Evolutionary conservation across 768 basidiomycete species (phyloP).

Genomic region (Psilocybe cubensis): DNA sequence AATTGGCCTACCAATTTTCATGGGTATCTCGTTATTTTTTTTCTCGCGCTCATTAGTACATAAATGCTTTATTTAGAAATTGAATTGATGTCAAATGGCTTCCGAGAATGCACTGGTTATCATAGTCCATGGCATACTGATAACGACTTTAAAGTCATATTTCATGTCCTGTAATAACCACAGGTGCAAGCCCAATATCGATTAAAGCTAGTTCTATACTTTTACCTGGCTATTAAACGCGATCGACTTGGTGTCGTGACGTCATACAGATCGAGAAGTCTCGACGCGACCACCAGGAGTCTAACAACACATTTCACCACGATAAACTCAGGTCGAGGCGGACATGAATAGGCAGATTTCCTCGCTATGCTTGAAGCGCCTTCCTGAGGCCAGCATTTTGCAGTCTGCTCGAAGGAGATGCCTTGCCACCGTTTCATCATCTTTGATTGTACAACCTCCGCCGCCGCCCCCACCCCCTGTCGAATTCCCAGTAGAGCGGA

Average conservation of each 20-base stretch:
- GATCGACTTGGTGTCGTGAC: constrained; percentile 1
- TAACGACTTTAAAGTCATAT: no score
- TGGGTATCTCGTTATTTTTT: background rate
- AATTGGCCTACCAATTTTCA: constrained; percentile 8
- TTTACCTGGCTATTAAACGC: background rate
- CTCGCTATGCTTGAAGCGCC: background rate
- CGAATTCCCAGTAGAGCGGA: no score
- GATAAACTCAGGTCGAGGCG: background rate
- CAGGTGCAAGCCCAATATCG: no score
- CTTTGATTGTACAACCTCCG: constrained; percentile 24
- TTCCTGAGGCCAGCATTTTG: background rate
- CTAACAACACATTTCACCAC: background rate
- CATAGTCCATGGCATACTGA: no score
- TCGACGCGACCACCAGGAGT: background rate
- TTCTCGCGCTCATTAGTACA: background rate
- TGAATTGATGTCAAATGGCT: background rate
- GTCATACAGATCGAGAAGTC: constrained; percentile 4
- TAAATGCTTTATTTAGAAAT: background rate
- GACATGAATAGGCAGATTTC: background rate
- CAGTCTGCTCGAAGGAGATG: background rate
- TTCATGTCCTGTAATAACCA: no score
- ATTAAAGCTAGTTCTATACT: no score
- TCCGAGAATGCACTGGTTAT: background rate
- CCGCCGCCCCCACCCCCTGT: constrained; percentile 8
- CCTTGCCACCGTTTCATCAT: constrained; percentile 29